Percentiles rank a stretch among this genome's conserved stretches.
Evolutionary conservation across 2,329 filamentous ascomycete genomes (phyloP).

Genomic region (Pestalotiopsis fici): DNA sequence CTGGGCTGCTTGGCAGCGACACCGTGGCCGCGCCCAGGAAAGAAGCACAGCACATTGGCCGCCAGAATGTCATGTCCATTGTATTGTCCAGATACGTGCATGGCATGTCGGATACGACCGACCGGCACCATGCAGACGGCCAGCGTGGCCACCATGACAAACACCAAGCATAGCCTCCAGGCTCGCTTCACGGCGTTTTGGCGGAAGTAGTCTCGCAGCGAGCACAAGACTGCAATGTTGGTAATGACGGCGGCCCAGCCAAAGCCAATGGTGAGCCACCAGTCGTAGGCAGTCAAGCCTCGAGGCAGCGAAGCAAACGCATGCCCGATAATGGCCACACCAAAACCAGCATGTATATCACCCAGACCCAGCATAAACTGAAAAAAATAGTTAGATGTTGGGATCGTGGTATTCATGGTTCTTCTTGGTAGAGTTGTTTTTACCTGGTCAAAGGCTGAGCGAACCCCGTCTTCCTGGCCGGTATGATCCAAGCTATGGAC

Average conservation of each 20-base stretch:
- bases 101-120: slow-evolving; percentile 18
- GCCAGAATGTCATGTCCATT: slow-evolving; percentile 15
- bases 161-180: slow-evolving; percentile 19
- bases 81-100: slow-evolving; percentile 16
- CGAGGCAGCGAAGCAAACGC: slow-evolving; percentile 18
- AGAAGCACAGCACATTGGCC: slow-evolving; percentile 22
- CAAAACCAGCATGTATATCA: slow-evolving; percentile 24
- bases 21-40: slow-evolving; percentile 16
- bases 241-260: slow-evolving; percentile 25
- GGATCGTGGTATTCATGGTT: background rate
- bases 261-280: slow-evolving; percentile 25
- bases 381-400: slow-evolving; percentile 7
- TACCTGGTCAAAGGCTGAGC: slow-evolving; percentile 20
- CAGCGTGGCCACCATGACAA: slow-evolving; percentile 18
- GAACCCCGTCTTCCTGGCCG: background rate
- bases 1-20: slow-evolving; percentile 2
- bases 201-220: slow-evolving; percentile 20
- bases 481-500: background rate
- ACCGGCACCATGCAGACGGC: slow-evolving; percentile 25
- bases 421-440: background rate
- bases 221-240: slow-evolving; percentile 21
- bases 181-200: slow-evolving; percentile 18
- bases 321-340: slow-evolving; percentile 22
- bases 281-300: slow-evolving; percentile 23
- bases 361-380: slow-evolving; percentile 21